Evolutionary conservation across 441 rosid species (phyloP).

Genomic region (Erodium texanum): DNA sequence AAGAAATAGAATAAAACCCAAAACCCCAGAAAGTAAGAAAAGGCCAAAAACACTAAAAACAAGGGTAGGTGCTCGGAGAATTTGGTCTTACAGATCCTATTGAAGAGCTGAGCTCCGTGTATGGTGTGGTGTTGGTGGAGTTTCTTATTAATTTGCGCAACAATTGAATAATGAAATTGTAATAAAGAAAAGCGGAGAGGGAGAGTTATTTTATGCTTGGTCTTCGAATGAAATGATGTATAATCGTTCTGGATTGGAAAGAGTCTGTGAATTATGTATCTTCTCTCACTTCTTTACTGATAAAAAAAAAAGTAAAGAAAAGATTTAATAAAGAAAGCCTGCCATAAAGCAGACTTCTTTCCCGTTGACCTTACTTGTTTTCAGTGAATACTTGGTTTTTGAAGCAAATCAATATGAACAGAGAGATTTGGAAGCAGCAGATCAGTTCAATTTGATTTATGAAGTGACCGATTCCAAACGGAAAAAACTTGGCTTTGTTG

Average conservation of each 20-base stretch:
- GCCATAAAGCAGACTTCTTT: conserved; percentile 21
- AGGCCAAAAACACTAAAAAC: conserved; percentile 7
- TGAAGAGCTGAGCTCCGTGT: conserved; percentile 1
- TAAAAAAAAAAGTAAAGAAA: background rate
- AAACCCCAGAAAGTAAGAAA: conserved; percentile 5
- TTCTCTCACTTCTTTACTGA: no score
- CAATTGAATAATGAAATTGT: conserved; percentile 20
- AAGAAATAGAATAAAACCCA: conserved; percentile 18
- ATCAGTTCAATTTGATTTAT: background rate
- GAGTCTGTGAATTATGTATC: no score
- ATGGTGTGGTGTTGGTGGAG: conserved; percentile 11
- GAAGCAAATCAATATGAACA: no score
- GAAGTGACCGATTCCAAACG: background rate
- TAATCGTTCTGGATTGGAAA: no score
- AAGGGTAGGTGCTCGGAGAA: conserved; percentile 25
- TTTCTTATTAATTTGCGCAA: conserved; percentile 19
- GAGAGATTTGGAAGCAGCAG: no score
- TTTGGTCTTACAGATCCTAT: conserved; percentile 24
- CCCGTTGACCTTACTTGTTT: conserved; percentile 26
- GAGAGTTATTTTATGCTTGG: no score
- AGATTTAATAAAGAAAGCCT: conserved; percentile 9
- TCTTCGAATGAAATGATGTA: no score
- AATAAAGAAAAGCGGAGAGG: conserved; percentile 5
- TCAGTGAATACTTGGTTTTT: background rate
- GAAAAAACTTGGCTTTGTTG: no score